phyloP scores from a whole-genome alignment of 306 rosid genomes.

The cucumber (Cucumis sativus) region Cucumber_9930_V3 NC_026657.2:6483501-6484000 shows the following conservation, averaged over 20 bases:
- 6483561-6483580: background rate
- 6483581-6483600: slow-evolving; percentile 1
- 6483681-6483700: background rate
- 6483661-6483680: background rate
- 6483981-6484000: background rate
- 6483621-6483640: background rate
- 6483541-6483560: background rate
- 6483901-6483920: too few relatives aligned
- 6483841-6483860: background rate
- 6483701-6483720: background rate
- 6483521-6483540: too few relatives aligned
- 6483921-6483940: too few relatives aligned
- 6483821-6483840: background rate
- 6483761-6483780: background rate
- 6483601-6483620: slow-evolving; percentile 11
- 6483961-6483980: background rate
- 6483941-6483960: background rate
- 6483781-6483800: background rate
- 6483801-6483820: background rate
- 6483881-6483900: too few relatives aligned
- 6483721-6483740: background rate
- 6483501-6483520: too few relatives aligned
- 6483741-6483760: background rate
- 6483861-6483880: too few relatives aligned
- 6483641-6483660: background rate